Base-by-base conservation (phyloP, 176 grass and related monocot species). In the Lolium multiflorum region DNA sequence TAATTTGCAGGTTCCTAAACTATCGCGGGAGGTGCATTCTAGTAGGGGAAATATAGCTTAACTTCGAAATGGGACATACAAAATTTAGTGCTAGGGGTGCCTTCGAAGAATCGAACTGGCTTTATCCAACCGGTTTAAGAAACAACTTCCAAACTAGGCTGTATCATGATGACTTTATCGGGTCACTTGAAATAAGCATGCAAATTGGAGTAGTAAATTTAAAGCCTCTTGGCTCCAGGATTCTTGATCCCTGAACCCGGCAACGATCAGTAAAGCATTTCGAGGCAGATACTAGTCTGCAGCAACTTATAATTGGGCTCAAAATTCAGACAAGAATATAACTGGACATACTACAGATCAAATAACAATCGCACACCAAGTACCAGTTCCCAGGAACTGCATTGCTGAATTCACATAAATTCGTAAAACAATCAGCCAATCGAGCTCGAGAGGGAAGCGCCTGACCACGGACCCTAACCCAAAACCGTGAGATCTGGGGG, bases 1-100 rank as follows among this genome's bases (percentile, higher is more conserved):
- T 14, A 66, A 26, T 72, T 73, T 66, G 15, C 38, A 83, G 28
- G 58, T 80, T 57, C 46, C 80, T 57, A 4, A 72, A 35, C 50
- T 60, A 56, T 48, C 64, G 52, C 4, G 54, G 1, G 47, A 57
- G 20, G 39, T 5, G 11, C 48, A 81, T 41, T 16, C 4, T 37
- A 50, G 11, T 50, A 50, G 57, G 18, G 24, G 3, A 1, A 46
- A 82, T 17, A 37, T 14, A 18, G 24, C 8, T 69, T 31, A 82
- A 57, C 66, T 4, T 46, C 9, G 52, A 85, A 57, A 51, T 14
- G 71, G 31, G 31, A 35, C 31, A 59, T 0, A 67, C 22, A 79
- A 16, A 44, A 20, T 38, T 20, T 56, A 57, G 35, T 22, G 21
- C 3, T 57, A 22, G 16, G 50, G 69, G 10, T n/a, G 57, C 43